Conservation (phyloP, 1,284 basidiomycete genomes). For the Rugosomyces carneus region DNA sequence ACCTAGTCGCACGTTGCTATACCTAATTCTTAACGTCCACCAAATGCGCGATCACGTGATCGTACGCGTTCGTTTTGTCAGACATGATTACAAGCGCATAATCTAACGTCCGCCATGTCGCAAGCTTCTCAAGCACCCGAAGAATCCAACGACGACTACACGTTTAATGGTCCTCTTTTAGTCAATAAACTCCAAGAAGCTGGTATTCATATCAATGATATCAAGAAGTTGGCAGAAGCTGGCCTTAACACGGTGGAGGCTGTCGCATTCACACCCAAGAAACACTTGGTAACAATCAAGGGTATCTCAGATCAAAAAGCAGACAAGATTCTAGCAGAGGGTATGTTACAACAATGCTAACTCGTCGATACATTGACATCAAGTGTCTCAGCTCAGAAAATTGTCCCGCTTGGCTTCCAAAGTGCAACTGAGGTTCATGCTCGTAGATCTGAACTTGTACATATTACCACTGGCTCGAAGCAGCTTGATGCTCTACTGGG, state of each 20-base stretch:
- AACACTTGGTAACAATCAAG: conserved; percentile 86
- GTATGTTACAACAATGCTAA: conserved; percentile 38
- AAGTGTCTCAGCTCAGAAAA: conserved; percentile 72
- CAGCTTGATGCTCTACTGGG: conserved; percentile 95
- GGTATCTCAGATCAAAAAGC: conserved; percentile 98
- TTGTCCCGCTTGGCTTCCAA: conserved; percentile 96
- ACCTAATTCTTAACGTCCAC: too few species aligned
- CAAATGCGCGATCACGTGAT: conserved; percentile 26
- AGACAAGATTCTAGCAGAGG: conserved; percentile 92
- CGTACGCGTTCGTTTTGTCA: conserved; percentile 7
- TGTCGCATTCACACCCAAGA: conserved; percentile 97
- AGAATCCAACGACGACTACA: conserved; percentile 51
- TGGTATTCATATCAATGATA: conserved; percentile 87
- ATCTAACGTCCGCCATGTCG: conserved; percentile 21
- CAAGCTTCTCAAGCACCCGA: conserved; percentile 45
- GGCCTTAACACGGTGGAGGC: conserved; percentile 94
- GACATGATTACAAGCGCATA: too few species aligned
- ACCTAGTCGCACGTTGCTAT: too few species aligned
- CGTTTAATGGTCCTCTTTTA: conserved; percentile 73
- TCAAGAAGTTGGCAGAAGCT: conserved; percentile 93
- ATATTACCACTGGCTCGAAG: conserved; percentile 95
- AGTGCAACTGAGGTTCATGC: conserved; percentile 98
- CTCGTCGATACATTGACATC: background rate
- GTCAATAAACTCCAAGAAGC: conserved; percentile 85
- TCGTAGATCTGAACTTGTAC: conserved; percentile 91